Conservation (phyloP, 305 asterid species). For the Fraxinus albicans region DNA sequence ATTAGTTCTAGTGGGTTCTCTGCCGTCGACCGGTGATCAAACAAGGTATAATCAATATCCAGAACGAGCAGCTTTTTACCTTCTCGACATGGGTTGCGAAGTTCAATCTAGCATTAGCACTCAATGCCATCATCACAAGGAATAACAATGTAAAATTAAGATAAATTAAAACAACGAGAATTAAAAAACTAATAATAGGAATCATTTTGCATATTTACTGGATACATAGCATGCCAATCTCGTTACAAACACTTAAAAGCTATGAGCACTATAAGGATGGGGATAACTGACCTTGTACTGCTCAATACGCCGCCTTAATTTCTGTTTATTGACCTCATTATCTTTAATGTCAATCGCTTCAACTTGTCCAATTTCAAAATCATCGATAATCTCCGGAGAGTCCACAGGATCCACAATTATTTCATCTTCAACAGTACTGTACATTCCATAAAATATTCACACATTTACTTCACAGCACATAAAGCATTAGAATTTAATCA, state of each 20-base stretch:
- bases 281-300: slow-evolving; percentile 63
- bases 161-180: background rate
- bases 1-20: slow-evolving; percentile 88
- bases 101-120: slow-evolving; percentile 56
- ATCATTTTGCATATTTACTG: background rate
- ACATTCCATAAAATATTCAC: slow-evolving; percentile 23
- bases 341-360: slow-evolving; percentile 82
- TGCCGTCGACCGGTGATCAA: slow-evolving; percentile 93
- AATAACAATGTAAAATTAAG: background rate
- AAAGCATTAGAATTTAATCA: background rate
- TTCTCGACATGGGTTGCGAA: slow-evolving; percentile 82
- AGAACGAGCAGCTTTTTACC: slow-evolving; percentile 92
- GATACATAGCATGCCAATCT: slow-evolving; percentile 4
- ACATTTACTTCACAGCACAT: background rate
- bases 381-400: slow-evolving; percentile 82
- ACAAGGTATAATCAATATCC: slow-evolving; percentile 91
- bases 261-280: slow-evolving; percentile 1
- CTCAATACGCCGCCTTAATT: slow-evolving; percentile 72
- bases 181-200: background rate
- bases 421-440: slow-evolving; percentile 88
- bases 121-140: slow-evolving; percentile 16
- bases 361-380: slow-evolving; percentile 83
- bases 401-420: slow-evolving; percentile 75
- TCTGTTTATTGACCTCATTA: slow-evolving; percentile 77
- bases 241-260: slow-evolving; percentile 11